phyloP scores from a whole-genome alignment of 306 rosid genomes.

The Lotus japonicus region DNA sequence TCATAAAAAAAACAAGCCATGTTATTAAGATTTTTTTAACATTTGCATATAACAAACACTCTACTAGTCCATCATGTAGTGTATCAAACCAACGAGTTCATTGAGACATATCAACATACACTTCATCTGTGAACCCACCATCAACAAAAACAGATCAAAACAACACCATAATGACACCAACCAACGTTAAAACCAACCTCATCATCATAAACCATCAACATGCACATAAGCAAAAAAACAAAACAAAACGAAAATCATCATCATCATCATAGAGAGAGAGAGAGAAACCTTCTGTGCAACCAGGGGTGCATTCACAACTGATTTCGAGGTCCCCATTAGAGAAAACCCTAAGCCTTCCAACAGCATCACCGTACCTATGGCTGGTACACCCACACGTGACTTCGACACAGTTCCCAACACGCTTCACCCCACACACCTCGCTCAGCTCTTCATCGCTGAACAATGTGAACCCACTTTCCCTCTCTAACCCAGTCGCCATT shows the following conservation, averaged over 20 bases:
- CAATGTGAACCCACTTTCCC: slow-evolving; percentile 47
- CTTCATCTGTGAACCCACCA: slow-evolving; percentile 31
- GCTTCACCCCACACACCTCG: slow-evolving; percentile 77
- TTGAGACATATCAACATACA: slow-evolving; percentile 74
- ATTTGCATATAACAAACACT: slow-evolving; percentile 9
- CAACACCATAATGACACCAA: slow-evolving; percentile 31
- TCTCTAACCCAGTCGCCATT: slow-evolving; percentile 66
- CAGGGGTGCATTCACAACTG: slow-evolving; percentile 98
- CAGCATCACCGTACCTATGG: slow-evolving; percentile 94
- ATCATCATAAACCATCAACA: slow-evolving; percentile 19
- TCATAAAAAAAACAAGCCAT: slow-evolving; percentile 10
- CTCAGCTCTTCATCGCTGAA: slow-evolving; percentile 88
- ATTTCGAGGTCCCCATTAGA: slow-evolving; percentile 75
- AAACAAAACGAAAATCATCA: background rate
- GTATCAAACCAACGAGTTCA: slow-evolving; percentile 25
- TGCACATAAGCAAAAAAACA: slow-evolving; percentile 16
- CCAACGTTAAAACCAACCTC: slow-evolving; percentile 48
- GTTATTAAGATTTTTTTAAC: slow-evolving; percentile 3
- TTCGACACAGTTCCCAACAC: slow-evolving; percentile 63
- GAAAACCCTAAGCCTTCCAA: slow-evolving; percentile 99
- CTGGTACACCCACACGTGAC: slow-evolving; percentile 97
- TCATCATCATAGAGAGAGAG: slow-evolving; percentile 21
- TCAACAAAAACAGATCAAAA: slow-evolving; percentile 34
- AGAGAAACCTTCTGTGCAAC: slow-evolving; percentile 87
- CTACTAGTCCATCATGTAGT: background rate